phyloP scores from a whole-genome alignment of 768 basidiomycete genomes.

The Pisolithus sp. region DNA sequence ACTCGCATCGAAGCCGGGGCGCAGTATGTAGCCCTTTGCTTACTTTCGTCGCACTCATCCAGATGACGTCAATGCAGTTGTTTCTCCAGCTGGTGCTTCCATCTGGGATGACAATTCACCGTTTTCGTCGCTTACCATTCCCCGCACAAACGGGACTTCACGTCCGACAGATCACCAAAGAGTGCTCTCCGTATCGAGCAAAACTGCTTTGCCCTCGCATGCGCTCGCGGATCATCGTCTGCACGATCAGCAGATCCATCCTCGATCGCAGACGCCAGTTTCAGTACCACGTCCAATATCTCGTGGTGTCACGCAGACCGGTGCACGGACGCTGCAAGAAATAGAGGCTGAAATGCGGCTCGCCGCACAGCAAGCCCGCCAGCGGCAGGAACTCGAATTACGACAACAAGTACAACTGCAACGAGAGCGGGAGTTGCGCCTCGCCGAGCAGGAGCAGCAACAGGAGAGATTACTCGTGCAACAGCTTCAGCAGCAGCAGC shows the following conservation, averaged over 20 bases:
- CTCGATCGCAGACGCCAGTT: conserved; percentile 20
- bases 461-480: conserved; percentile 30
- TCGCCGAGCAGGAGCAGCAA: conserved; percentile 29
- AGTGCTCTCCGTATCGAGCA: conserved; percentile 16
- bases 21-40: conserved; percentile 19
- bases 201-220: conserved; percentile 20
- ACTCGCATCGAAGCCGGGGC: conserved; percentile 13
- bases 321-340: conserved; percentile 66
- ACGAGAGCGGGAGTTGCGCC: conserved; percentile 37
- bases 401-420: conserved; percentile 32
- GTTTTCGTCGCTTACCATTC: conserved; percentile 60
- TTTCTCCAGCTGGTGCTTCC: conserved; percentile 29
- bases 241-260: conserved; percentile 32
- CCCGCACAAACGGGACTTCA: conserved; percentile 44
- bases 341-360: conserved; percentile 82
- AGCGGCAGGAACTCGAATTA: conserved; percentile 37
- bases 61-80: conserved; percentile 11
- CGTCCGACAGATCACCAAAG: conserved; percentile 33
- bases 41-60: not conserved
- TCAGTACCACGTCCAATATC: conserved; percentile 13
- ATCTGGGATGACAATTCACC: conserved; percentile 81
- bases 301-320: conserved; percentile 29
- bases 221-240: conserved; percentile 26
- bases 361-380: conserved; percentile 42
- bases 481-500: conserved; percentile 41